Evolutionary conservation across 495 filamentous ascomycete genomes (phyloP).

Genomic region (Symbiotaphrina buchneri): DNA sequence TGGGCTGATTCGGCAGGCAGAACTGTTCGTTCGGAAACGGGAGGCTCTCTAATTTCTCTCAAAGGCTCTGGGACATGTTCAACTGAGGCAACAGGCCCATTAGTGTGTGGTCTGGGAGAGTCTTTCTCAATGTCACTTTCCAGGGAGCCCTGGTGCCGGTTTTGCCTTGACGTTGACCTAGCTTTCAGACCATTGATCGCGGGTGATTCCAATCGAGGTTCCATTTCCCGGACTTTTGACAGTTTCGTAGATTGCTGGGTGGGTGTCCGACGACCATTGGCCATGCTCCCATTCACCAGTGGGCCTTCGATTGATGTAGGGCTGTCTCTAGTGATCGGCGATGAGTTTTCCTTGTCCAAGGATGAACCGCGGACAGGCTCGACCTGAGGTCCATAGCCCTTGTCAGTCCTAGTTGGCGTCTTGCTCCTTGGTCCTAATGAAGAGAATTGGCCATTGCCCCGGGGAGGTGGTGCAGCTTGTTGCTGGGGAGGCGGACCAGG

Average conservation of each 20-base stretch:
- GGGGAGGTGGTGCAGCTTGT: conserved; percentile 63
- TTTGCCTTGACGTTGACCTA: conserved; percentile 11
- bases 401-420: conserved; percentile 23
- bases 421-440: conserved; percentile 28
- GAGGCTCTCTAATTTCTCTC: background rate
- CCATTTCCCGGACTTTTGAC: conserved; percentile 15
- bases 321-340: conserved; percentile 6
- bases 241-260: conserved; percentile 22
- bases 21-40: background rate
- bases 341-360: conserved; percentile 9
- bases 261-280: conserved; percentile 24
- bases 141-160: conserved; percentile 6
- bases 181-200: conserved; percentile 4
- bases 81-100: too few species aligned
- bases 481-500: conserved; percentile 72
- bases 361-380: too few species aligned
- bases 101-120: too few species aligned
- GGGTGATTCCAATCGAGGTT: conserved; percentile 16
- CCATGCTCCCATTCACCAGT: conserved; percentile 1
- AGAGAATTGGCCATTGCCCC: conserved; percentile 25
- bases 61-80: too few species aligned
- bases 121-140: conserved; percentile 1
- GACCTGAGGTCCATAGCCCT: conserved; percentile 4
- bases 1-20: background rate
- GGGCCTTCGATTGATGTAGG: conserved; percentile 1